Evolutionary conservation across 164 flowering plant genomes (phyloP).

Genomic region (Chimonanthus praecox): DNA sequence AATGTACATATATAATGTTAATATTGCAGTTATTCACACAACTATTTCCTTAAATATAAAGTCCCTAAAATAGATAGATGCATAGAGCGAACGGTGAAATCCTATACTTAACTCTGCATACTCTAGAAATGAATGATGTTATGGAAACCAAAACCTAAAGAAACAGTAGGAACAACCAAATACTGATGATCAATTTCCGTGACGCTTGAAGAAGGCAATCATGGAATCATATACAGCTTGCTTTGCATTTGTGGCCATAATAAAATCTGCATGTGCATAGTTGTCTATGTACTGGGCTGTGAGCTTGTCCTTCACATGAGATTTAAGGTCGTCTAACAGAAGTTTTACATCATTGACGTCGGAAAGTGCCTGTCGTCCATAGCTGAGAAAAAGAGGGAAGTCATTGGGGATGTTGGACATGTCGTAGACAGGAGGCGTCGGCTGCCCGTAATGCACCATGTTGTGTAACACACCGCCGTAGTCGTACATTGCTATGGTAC

Average conservation of each 20-base stretch:
- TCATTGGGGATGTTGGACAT: slow-evolving; percentile 56
- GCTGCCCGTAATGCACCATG: slow-evolving; percentile 55
- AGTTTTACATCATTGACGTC: slow-evolving; percentile 54
- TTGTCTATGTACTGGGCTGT: slow-evolving; percentile 40
- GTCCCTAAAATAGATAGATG: too few species aligned
- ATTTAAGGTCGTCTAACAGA: slow-evolving; percentile 44
- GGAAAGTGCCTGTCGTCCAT: slow-evolving; percentile 62
- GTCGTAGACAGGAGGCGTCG: slow-evolving; percentile 65
- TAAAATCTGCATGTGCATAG: slow-evolving; percentile 82
- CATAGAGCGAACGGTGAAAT: too few species aligned
- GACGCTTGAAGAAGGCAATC: slow-evolving; percentile 50
- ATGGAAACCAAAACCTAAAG: too few species aligned
- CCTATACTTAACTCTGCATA: too few species aligned
- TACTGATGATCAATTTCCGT: slow-evolving; percentile 7
- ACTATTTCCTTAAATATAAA: too few species aligned
- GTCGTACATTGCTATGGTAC: slow-evolving; percentile 61
- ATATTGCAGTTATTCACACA: too few species aligned
- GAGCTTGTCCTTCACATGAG: slow-evolving; percentile 53
- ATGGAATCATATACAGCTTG: slow-evolving; percentile 58
- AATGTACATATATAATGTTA: too few species aligned
- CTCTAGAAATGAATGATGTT: too few species aligned
- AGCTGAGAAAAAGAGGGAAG: slow-evolving; percentile 64
- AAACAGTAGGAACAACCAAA: too few species aligned
- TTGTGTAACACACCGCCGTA: slow-evolving; percentile 43
- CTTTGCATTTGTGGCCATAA: slow-evolving; percentile 60